Percentiles rank a stretch among this genome's conserved stretches.
phyloP scores from a whole-genome alignment of 805 yeast genomes.

The Zygotorulaspora florentina region DNA sequence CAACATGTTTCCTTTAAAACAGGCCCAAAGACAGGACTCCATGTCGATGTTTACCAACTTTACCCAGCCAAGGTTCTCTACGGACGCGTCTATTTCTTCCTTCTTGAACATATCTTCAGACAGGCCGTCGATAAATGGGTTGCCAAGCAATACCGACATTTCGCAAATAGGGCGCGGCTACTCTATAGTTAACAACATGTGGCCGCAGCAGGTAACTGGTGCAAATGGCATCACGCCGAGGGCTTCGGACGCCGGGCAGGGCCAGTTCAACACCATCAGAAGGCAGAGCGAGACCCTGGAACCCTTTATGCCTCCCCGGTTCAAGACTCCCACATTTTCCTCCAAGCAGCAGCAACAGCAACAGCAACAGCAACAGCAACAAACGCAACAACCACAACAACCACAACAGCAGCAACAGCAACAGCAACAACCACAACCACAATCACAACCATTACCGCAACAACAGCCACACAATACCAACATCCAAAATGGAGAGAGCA shows the following conservation, averaged over 20 bases:
- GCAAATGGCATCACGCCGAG: slow-evolving; percentile 1
- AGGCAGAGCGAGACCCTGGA: slow-evolving; percentile 50
- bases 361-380: slow-evolving; percentile 9
- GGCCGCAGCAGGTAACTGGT: slow-evolving; percentile 17
- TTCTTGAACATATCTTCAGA: slow-evolving; percentile 25
- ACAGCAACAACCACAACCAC: background rate
- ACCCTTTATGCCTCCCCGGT: slow-evolving; percentile 41
- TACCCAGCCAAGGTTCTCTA: slow-evolving; percentile 24
- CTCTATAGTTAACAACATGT: slow-evolving; percentile 30
- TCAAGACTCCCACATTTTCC: slow-evolving; percentile 25
- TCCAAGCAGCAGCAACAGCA: slow-evolving; percentile 8
- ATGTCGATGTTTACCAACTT: slow-evolving; percentile 23
- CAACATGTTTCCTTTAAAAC: background rate
- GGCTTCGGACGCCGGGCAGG: slow-evolving; percentile 5
- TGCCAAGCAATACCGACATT: slow-evolving; percentile 12
- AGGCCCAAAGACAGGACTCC: slow-evolving; percentile 23
- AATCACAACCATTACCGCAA: slow-evolving; percentile 8
- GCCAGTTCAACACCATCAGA: slow-evolving; percentile 27
- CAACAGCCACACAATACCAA: background rate
- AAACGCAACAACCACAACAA: slow-evolving; percentile 9
- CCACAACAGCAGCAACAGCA: slow-evolving; percentile 9
- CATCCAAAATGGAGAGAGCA: slow-evolving; percentile 21
- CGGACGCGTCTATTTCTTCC: slow-evolving; percentile 25
- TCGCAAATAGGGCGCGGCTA: slow-evolving; percentile 30
- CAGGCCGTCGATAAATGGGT: slow-evolving; percentile 12